Evolutionary conservation across 2,329 filamentous ascomycete genomes (phyloP), one percentile per base, ranked within the genome.

Genomic region (Colletotrichum godetiae): DNA sequence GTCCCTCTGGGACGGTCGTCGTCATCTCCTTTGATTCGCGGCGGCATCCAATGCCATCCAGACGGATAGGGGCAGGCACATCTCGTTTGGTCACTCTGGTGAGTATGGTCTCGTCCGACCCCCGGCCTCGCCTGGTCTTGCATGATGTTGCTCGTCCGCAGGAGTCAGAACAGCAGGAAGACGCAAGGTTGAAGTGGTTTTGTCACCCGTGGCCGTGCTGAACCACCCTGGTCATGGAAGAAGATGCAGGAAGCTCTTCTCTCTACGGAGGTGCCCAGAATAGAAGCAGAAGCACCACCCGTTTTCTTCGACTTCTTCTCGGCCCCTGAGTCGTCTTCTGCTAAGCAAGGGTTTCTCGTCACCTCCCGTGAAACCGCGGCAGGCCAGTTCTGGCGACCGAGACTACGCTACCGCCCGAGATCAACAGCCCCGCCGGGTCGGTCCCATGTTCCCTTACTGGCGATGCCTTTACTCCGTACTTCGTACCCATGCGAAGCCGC

Each of bases 331-430:
- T 31, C 55, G 42, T 55, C 33, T 7, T 63, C 31, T 57, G 29
- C 2, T 31, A 55, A 64, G 24, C 66, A 68, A 59, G 69, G 63
- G 37, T 11, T 60, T 64, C 66, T 73, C 24, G 37, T 58, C 69
- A 57, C 52, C 52, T 72, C 29, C 55, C 56, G 60, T 65, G 70
- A 72, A 74, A 72, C 63, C 63, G 61, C 68, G 62, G 68, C 56
- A 72, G 33, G 15, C 53, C 67, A 62, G 31, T 27, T 61, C 67
- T 29, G 57, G 57, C 57, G 42, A 62, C 55, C 46, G 49, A 49
- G 42, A 49, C 42, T 49, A 49, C 42, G 37, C 37, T 53, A 24
- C 29, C 46, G 42, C 31, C 52, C 61, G 68, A 64, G 53, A 66
- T 71, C 55, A 37, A 35, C 37, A 11, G 55, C 24, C n/a, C 65